Percentiles rank a stretch among this genome's conserved stretches.
These are phyloP conservation scores for Crithidia mellificae DNA, from an alignment of 208 protist genomes.

Conservation along the genomic window DNA sequence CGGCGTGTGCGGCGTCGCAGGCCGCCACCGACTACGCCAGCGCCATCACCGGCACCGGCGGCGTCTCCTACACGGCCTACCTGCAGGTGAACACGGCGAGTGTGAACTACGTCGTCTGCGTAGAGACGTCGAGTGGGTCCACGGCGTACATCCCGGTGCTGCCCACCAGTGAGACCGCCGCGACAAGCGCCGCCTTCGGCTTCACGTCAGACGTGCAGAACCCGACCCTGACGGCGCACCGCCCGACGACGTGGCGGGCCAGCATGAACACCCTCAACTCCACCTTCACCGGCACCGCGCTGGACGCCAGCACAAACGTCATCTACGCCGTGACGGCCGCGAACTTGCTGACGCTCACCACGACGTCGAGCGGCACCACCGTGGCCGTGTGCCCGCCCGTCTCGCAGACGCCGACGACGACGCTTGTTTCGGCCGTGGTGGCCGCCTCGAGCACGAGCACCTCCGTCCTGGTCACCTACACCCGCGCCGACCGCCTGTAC, in stretches of 20 bases:
- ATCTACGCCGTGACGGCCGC: conserved; percentile 48
- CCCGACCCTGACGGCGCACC: conserved; percentile 31
- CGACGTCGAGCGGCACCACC: conserved; percentile 9
- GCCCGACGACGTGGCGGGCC: conserved; percentile 70
- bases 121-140: conserved; percentile 32
- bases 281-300: conserved; percentile 53
- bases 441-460: conserved; percentile 24
- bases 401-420: conserved; percentile 29
- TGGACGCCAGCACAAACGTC: conserved; percentile 49
- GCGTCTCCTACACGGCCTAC: conserved; percentile 24
- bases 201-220: conserved; percentile 49
- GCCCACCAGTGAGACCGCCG: conserved; percentile 23
- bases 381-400: conserved; percentile 55
- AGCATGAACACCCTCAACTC: conserved; percentile 46
- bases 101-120: conserved; percentile 73
- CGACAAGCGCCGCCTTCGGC: conserved; percentile 44
- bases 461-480: conserved; percentile 40
- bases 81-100: conserved; percentile 27
- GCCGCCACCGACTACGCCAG: conserved; percentile 53
- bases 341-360: conserved; percentile 36
- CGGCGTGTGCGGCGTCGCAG: conserved; percentile 53
- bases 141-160: conserved; percentile 69
- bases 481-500: conserved; percentile 45
- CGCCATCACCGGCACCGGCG: conserved; percentile 25
- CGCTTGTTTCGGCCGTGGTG: conserved; percentile 47